A percentile compares a stretch with the other conserved stretches of the same genome.
These are phyloP conservation scores for Xerocomellus intermedius DNA, from an alignment of 768 basidiomycete genomes.

Conservation along the genomic window DNA sequence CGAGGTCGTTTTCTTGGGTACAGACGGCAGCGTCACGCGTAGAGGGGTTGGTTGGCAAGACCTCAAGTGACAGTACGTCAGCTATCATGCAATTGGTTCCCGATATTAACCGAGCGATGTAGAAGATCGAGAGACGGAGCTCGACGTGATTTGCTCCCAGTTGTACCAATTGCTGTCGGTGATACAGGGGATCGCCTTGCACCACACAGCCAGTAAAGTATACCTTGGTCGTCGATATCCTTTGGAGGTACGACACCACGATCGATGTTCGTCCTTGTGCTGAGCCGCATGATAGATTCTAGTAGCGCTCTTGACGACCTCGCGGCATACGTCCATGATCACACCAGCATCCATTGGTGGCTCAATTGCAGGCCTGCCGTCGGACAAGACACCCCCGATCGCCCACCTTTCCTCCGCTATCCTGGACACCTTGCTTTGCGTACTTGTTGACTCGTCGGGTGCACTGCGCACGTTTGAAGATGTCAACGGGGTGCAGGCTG, in stretches of 20 bases:
- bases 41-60: slow-evolving; percentile 48
- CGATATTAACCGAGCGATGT: slow-evolving; percentile 6
- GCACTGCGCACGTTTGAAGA: slow-evolving; percentile 80
- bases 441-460: slow-evolving; percentile 81
- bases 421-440: slow-evolving; percentile 81
- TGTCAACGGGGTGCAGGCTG: slow-evolving; percentile 69
- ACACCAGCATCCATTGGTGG: slow-evolving; percentile 11
- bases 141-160: slow-evolving; percentile 47
- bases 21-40: slow-evolving; percentile 47
- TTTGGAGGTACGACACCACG: slow-evolving; percentile 53
- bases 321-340: slow-evolving; percentile 55
- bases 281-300: slow-evolving; percentile 52
- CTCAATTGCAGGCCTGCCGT: slow-evolving; percentile 9
- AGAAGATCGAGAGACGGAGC: slow-evolving; percentile 50
- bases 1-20: slow-evolving; percentile 64
- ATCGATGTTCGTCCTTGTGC: neutral
- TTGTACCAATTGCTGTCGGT: slow-evolving; percentile 61
- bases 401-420: slow-evolving; percentile 66
- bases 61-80: slow-evolving; percentile 42
- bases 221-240: slow-evolving; percentile 67
- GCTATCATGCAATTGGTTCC: neutral
- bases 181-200: slow-evolving; percentile 73
- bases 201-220: slow-evolving; percentile 64
- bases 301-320: slow-evolving; percentile 65
- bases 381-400: slow-evolving; percentile 20